Conservation (phyloP, 106 monocot species). For the Acorus gramineus region DNA sequence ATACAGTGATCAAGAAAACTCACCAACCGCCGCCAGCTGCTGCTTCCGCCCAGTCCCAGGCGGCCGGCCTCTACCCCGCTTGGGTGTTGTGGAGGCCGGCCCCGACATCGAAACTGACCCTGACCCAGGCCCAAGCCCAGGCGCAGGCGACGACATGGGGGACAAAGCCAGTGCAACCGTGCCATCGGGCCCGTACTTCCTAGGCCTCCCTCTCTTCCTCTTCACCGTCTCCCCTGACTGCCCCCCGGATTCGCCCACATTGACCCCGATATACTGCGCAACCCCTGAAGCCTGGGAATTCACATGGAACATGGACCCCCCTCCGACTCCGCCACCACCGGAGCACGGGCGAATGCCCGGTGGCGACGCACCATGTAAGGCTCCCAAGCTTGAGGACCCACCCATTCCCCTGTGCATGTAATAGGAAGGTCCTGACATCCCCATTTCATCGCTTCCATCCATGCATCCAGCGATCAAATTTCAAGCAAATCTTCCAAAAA, state of each 20-base stretch:
- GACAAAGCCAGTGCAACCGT: slow-evolving; percentile 14
- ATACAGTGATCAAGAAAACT: slow-evolving; percentile 1
- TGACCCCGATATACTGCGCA: too few species aligned
- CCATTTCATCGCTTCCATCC: too few species aligned
- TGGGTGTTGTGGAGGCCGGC: slow-evolving; percentile 9
- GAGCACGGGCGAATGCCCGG: too few species aligned
- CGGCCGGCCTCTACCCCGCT: slow-evolving; percentile 31
- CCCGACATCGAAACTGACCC: slow-evolving; percentile 17
- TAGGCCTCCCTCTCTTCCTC: slow-evolving; percentile 36
- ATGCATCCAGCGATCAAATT: too few species aligned
- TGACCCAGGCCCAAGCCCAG: slow-evolving; percentile 4
- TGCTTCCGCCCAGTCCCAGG: slow-evolving; percentile 18
- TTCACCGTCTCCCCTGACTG: not conserved
- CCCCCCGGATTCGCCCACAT: not conserved
- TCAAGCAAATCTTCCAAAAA: too few species aligned
- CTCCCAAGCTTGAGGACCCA: too few species aligned
- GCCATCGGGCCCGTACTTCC: slow-evolving; percentile 40
- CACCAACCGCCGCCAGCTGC: slow-evolving; percentile 6
- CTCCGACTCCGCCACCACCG: too few species aligned
- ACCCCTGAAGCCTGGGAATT: too few species aligned
- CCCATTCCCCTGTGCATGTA: too few species aligned
- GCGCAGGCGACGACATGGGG: slow-evolving; percentile 5
- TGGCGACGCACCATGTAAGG: too few species aligned
- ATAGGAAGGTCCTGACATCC: too few species aligned
- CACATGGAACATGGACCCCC: too few species aligned